Evolutionary conservation across 352 stramenopile species (phyloP).

Genomic region (Globisporangium canariense): DNA sequence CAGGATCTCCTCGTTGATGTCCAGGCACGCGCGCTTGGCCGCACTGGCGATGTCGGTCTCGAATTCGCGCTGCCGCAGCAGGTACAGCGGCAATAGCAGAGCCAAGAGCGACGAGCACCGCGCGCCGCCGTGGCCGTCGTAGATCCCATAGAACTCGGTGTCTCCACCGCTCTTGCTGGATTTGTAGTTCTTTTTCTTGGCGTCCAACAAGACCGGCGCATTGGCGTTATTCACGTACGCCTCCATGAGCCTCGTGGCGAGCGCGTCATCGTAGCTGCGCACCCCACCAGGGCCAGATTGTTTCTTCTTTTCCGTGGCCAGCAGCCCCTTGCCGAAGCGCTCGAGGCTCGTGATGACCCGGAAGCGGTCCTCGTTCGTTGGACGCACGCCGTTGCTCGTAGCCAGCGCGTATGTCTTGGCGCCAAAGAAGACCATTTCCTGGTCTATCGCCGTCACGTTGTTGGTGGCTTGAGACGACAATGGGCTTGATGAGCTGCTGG

Average conservation of each 20-base stretch:
- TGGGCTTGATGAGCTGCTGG: constrained; percentile 7
- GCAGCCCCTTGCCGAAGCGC: constrained; percentile 44
- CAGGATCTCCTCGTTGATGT: constrained; percentile 72
- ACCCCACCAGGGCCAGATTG: background rate
- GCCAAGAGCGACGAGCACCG: constrained; percentile 58
- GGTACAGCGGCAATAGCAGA: constrained; percentile 63
- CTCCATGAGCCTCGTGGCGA: constrained; percentile 41
- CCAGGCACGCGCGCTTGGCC: constrained; percentile 37
- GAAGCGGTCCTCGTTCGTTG: constrained; percentile 67
- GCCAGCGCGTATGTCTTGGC: constrained; percentile 36
- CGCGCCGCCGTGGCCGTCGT: constrained; percentile 69
- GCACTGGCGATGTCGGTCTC: constrained; percentile 35
- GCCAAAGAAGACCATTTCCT: constrained; percentile 57
- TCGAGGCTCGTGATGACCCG: constrained; percentile 70
- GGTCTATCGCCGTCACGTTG: constrained; percentile 33
- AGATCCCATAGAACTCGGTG: constrained; percentile 74
- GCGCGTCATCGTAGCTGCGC: constrained; percentile 27
- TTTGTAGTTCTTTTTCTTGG: constrained; percentile 33
- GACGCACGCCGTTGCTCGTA: constrained; percentile 43
- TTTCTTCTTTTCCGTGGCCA: constrained; percentile 33
- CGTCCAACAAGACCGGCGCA: constrained; percentile 30
- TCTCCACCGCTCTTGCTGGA: constrained; percentile 23
- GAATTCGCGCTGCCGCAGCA: constrained; percentile 57
- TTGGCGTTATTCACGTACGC: constrained; percentile 34
- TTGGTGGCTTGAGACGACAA: background rate